Evolutionary conservation across 106 monocot species (phyloP).

Genomic region (Dactylorhiza incarnata): DNA sequence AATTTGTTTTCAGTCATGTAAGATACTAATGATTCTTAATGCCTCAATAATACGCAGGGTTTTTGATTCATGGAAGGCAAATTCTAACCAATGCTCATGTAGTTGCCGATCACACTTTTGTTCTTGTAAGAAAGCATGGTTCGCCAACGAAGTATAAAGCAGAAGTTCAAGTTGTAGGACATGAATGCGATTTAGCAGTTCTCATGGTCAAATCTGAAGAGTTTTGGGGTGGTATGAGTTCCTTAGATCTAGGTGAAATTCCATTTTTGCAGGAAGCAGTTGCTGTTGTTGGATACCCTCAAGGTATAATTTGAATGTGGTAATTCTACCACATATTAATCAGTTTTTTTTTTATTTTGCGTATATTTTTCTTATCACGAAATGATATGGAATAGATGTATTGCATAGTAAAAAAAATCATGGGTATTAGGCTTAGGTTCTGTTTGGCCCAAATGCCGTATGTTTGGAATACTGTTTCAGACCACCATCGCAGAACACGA

Average conservation of each 20-base stretch:
- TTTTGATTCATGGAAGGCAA: slow-evolving; percentile 67
- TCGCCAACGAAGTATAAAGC: slow-evolving; percentile 94
- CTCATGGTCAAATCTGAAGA: slow-evolving; percentile 82
- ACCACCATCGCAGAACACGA: too few species aligned
- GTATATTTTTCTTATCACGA: not conserved
- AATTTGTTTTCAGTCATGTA: not conserved
- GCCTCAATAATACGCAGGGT: slow-evolving; percentile 45
- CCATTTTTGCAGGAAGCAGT: slow-evolving; percentile 97
- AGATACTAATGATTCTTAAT: not conserved
- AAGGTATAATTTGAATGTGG: slow-evolving; percentile 37
- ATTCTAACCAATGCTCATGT: slow-evolving; percentile 99
- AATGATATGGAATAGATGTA: not conserved
- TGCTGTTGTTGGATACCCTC: slow-evolving; percentile 98
- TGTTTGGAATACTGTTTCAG: too few species aligned
- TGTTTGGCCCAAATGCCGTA: too few species aligned
- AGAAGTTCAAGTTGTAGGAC: slow-evolving; percentile 86
- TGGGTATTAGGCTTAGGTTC: too few species aligned
- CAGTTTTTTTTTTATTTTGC: not conserved
- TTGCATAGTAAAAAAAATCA: too few species aligned
- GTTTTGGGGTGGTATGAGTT: slow-evolving; percentile 96
- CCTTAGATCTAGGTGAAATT: slow-evolving; percentile 87
- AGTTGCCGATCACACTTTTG: slow-evolving; percentile 91
- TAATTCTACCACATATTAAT: not conserved
- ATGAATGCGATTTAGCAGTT: slow-evolving; percentile 97
- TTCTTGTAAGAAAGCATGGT: slow-evolving; percentile 98